Evolutionary conservation across 352 stramenopile genomes (phyloP), one percentile per base, ranked within the genome.

Genomic region (Phytopythium litorale): DNA sequence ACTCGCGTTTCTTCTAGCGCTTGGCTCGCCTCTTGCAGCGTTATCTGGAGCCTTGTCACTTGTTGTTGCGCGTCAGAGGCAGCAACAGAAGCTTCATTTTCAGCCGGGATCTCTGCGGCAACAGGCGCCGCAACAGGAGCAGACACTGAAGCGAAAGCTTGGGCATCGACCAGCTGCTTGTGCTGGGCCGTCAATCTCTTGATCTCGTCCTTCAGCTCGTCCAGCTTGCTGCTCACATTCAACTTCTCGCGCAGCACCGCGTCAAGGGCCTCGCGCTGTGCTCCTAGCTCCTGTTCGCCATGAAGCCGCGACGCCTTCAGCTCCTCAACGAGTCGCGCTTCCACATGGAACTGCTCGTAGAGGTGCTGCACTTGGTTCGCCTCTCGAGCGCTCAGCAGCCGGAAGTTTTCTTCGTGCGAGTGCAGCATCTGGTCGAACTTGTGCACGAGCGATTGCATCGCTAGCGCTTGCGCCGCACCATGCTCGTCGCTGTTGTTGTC

Each of bases 141-240:
- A 11, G 62, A 40, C 15, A 54, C 30, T 35, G 32, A 32, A 6
- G 37, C 38, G 1, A 50, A 56, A 49, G 45, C 59, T 55, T 65
- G 45, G 2, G 45, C 7, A 9, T 32, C 21, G 25, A 51, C 56
- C n/a, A 72, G 66, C 55, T 89, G 79, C 19, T 80, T 81, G 35
- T 72, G 68, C 60, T 82, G 78, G 59, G 76, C 5, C 7, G 57
- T 66, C 9, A 84, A 43, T 25, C 84, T 79, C 33, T 80, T 62
- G n/a, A 87, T 75, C 32, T 92, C 77, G 53, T 87, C 71, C 42
- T 87, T 81, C 57, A 88, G 56, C 25, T 76, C 65, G 2, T 48
- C 53, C 30, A 89, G 25, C 25, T 84, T 67, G 1, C 73, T 63
- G 15, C 71, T 59, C 8, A 66, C 60, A 25, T 72, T 64, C 12